phyloP scores from a whole-genome alignment of 805 yeast genomes.

The Phaffomyces opuntiae region DNA sequence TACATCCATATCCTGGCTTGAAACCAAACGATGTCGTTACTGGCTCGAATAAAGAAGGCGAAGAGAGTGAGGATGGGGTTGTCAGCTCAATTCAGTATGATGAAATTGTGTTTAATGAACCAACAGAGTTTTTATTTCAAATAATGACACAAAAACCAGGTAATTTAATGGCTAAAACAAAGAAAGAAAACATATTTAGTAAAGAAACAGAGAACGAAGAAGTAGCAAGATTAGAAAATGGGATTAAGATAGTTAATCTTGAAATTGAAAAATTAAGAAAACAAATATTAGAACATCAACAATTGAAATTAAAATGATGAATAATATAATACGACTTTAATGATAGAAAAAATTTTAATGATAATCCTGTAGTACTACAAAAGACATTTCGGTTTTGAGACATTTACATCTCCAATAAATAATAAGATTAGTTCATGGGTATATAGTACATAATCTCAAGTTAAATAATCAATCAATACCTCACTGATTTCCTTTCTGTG shows the following conservation, averaged over 20 bases:
- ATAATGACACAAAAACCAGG: conserved; percentile 63
- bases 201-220: conserved; percentile 61
- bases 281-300: conserved; percentile 26
- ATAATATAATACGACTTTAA: too few relatives aligned
- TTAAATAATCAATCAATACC: conserved; percentile 12
- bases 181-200: conserved; percentile 33
- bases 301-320: not conserved
- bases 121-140: conserved; percentile 84
- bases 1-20: conserved; percentile 70
- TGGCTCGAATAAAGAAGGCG: conserved; percentile 21
- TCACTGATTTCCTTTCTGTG: conserved; percentile 11
- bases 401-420: too few relatives aligned
- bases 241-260: conserved; percentile 34
- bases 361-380: too few relatives aligned
- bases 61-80: conserved; percentile 22
- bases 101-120: conserved; percentile 91
- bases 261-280: conserved; percentile 37
- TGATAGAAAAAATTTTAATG: too few relatives aligned
- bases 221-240: conserved; percentile 45
- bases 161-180: conserved; percentile 39
- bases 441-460: too few relatives aligned
- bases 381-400: too few relatives aligned
- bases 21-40: conserved; percentile 14
- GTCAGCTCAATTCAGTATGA: conserved; percentile 69
- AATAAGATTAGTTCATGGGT: too few relatives aligned